Evolutionary conservation across 2,329 filamentous ascomycete genomes (phyloP), one percentile per base, ranked within the genome.

Genomic region (Phialophora chinensis): DNA sequence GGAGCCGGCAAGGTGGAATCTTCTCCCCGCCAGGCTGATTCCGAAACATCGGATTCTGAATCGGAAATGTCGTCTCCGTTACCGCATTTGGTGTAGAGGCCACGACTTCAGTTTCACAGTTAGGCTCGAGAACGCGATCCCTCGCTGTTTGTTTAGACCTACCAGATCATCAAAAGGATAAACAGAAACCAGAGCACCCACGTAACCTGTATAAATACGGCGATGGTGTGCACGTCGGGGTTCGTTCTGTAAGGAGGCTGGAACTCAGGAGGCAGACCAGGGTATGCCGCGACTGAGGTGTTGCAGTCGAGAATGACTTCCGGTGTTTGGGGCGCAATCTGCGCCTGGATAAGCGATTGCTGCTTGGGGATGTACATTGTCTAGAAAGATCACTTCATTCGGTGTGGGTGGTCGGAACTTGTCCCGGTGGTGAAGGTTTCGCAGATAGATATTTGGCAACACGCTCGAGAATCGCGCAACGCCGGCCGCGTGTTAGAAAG

Each of bases 11-110:
- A 56, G 53, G 53, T 56, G 20, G 59, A 44, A 27, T 68, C 62
- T 42, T 67, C 65, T 38, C 66, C 38, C 14, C 63, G 62, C 67
- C 67, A 69, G 47, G 60, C 63, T 17, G 64, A 65, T 10, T 67
- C 67, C 3, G 68, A 58, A n/a, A 60, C 52, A 3, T 62, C 56
- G 20, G 68, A 66, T 38, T 35, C 60, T 4, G 63, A 38, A 42
- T 68, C 68, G 4, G 68, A 68, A 10, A 49, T 23, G 14, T 60
- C 63, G 44, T 68, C 62, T 17, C 3, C 20, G 35, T 12, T 25
- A 20, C 17, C 35, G 59, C 54, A 57, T 44, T 47, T 63, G n/a
- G 44, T 47, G 60, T 65, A 69, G 17, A 67, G 14, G n/a, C 54
- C 52, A 10, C 44, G 56, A 5, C 67, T 69, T 49, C 31, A 5